Percentiles rank a stretch among this genome's conserved stretches.
Conservation (phyloP, 2,329 filamentous ascomycete species). For the Stachybotrys chlorohalonatus region DNA sequence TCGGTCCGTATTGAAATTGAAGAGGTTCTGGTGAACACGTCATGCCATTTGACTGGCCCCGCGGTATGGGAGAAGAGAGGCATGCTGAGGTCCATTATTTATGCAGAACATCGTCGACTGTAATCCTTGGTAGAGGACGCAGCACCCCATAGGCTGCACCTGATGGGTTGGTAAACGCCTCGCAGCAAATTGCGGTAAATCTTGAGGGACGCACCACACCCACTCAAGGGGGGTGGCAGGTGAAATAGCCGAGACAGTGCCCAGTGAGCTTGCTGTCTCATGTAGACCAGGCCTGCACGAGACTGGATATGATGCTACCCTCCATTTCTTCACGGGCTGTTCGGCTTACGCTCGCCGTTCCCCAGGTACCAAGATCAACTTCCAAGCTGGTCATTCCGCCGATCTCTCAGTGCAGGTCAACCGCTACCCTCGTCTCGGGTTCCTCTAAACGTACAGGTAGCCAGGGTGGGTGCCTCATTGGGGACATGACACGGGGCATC, state of each 20-base stretch:
- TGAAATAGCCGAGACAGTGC: background rate
- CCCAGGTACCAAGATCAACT: no score
- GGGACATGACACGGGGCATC: no score
- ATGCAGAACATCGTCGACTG: background rate
- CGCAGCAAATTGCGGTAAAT: background rate
- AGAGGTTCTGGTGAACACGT: no score
- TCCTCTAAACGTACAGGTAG: no score
- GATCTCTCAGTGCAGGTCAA: no score
- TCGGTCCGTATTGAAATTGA: no score
- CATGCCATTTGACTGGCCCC: no score
- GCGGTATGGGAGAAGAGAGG: no score
- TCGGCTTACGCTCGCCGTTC: no score
- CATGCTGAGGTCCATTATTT: background rate
- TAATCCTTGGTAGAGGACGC: background rate
- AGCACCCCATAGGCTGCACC: background rate
- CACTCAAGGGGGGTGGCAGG: background rate
- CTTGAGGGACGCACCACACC: background rate
- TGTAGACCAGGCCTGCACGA: background rate
- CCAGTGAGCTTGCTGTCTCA: background rate
- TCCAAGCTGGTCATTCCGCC: no score
- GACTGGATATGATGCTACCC: background rate
- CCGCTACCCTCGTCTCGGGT: no score
- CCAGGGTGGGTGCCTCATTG: no score
- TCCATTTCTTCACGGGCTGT: background rate
- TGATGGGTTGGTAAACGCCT: background rate